Conservation (phyloP, 495 filamentous ascomycete species). For the Symbiotaphrina buchneri region DNA sequence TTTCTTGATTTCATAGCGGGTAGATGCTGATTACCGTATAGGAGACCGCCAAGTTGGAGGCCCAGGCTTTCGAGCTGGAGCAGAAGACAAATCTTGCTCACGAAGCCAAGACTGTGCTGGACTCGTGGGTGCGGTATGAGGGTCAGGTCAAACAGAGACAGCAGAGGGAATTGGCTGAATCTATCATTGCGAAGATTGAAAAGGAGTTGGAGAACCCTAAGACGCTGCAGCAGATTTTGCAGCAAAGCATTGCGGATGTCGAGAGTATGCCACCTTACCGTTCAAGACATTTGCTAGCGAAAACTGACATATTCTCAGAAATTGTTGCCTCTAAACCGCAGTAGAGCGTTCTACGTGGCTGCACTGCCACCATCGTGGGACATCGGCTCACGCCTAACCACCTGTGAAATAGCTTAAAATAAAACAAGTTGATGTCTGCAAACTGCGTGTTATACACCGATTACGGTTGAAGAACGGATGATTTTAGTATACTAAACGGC, state of each 20-base stretch:
- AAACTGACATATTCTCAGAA: conserved; percentile 12
- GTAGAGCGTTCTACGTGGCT: conserved; percentile 10
- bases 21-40: conserved; percentile 12
- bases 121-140: conserved; percentile 98
- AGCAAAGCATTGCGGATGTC: conserved; percentile 85
- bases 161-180: conserved; percentile 85
- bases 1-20: background rate
- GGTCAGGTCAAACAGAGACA: conserved; percentile 94
- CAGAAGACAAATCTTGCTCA: conserved; percentile 71
- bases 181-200: conserved; percentile 82
- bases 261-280: conserved; percentile 46
- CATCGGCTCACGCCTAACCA: no score
- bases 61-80: conserved; percentile 89
- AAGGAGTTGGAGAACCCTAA: conserved; percentile 98
- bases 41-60: conserved; percentile 94
- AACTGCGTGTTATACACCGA: no score
- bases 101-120: conserved; percentile 87
- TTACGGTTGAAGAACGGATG: no score
- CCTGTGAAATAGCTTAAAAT: no score
- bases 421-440: no score
- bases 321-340: conserved; percentile 30
- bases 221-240: conserved; percentile 79
- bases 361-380: no score
- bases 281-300: conserved; percentile 10
- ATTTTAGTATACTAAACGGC: no score